Evolutionary conservation across 768 basidiomycete species (phyloP).

Genomic region (Agrocybe pediades): DNA sequence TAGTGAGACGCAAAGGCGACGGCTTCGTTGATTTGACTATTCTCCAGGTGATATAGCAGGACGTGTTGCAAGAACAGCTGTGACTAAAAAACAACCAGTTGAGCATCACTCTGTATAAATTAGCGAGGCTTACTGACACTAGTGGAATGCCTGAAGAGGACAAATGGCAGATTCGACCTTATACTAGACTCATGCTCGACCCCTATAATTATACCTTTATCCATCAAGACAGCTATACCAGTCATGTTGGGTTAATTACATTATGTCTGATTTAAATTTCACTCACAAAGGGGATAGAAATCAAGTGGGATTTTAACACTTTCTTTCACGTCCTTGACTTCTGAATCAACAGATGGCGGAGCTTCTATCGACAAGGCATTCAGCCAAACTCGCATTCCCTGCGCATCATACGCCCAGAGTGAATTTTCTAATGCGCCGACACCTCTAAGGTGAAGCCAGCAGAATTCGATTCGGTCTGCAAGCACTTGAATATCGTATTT

Average conservation of each 20-base stretch:
- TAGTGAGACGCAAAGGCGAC: conserved; percentile 87
- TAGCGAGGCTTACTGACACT: conserved; percentile 55
- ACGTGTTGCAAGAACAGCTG: conserved; percentile 94
- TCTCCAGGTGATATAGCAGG: conserved; percentile 78
- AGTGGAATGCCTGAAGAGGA: conserved; percentile 89
- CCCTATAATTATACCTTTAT: conserved; percentile 98
- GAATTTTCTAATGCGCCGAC: conserved; percentile 95
- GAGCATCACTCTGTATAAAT: background rate
- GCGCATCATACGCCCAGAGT: conserved; percentile 95
- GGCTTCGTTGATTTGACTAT: conserved; percentile 67
- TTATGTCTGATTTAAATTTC: conserved; percentile 1
- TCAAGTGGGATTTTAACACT: conserved; percentile 91
- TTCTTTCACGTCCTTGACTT: conserved; percentile 70
- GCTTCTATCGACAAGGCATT: conserved; percentile 90
- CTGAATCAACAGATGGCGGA: conserved; percentile 38
- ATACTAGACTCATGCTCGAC: conserved; percentile 86
- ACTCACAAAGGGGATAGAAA: conserved; percentile 92
- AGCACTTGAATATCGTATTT: conserved; percentile 98
- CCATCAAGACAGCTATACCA: conserved; percentile 88
- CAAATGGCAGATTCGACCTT: conserved; percentile 78
- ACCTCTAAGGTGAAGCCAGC: conserved; percentile 96
- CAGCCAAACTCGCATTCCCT: conserved; percentile 89
- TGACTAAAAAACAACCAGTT: conserved; percentile 52
- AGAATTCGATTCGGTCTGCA: conserved; percentile 96
- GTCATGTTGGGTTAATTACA: conserved; percentile 9